A percentile compares a stretch with the other conserved stretches of the same genome.
phyloP scores from a whole-genome alignment of 2,329 filamentous ascomycete genomes.

The Colletotrichum siamense region DNA sequence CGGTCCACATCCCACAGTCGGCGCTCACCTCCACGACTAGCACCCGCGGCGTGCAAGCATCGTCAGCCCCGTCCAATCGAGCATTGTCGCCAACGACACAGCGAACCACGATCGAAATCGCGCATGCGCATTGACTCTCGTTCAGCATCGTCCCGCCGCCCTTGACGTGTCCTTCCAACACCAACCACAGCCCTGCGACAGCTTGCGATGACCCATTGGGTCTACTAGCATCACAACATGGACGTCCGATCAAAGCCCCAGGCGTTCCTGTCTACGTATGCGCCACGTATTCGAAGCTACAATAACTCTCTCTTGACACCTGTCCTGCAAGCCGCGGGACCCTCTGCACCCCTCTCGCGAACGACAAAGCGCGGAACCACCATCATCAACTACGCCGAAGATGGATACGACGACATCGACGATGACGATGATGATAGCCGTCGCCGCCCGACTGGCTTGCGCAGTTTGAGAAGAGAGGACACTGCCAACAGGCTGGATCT shows the following conservation, averaged over 20 bases:
- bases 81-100: background rate
- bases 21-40: conserved; percentile 5
- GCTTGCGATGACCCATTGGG: conserved; percentile 21
- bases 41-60: background rate
- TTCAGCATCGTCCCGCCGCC: background rate
- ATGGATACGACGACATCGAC: conserved; percentile 83
- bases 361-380: conserved; percentile 98
- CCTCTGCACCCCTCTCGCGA: conserved; percentile 71
- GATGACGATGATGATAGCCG: conserved; percentile 78
- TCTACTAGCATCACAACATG: conserved; percentile 39
- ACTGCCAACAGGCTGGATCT: conserved; percentile 67
- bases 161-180: background rate
- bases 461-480: conserved; percentile 79
- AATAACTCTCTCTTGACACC: conserved; percentile 91
- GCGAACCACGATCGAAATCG: background rate
- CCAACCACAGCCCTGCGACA: conserved; percentile 10
- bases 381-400: conserved; percentile 97
- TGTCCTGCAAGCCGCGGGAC: conserved; percentile 69
- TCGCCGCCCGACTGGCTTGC: conserved; percentile 81
- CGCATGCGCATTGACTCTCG: background rate
- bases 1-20: conserved; percentile 19
- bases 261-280: conserved; percentile 90
- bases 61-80: background rate
- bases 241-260: conserved; percentile 67
- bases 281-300: conserved; percentile 87